Percentiles rank a stretch among this genome's conserved stretches.
phyloP scores from a whole-genome alignment of 129 eudicot species.

The Pittosporum tobira region DNA sequence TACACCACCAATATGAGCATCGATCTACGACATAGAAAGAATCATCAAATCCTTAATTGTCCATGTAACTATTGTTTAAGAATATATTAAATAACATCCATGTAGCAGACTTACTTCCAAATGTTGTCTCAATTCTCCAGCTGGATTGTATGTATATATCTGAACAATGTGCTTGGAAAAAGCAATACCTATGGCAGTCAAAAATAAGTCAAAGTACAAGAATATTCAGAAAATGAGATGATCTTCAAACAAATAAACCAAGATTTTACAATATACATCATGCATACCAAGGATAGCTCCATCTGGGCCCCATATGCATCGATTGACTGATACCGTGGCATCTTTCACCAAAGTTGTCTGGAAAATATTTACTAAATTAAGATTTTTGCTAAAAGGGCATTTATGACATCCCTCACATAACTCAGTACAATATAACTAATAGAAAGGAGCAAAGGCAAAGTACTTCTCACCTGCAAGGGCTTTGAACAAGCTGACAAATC shows the following conservation, averaged over 20 bases:
- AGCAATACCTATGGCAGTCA: conserved; percentile 59
- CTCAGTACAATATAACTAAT: not conserved
- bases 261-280: not conserved
- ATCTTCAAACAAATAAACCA: not conserved
- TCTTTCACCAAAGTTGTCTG: conserved; percentile 74
- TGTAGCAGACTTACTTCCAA: conserved; percentile 48
- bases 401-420: not conserved
- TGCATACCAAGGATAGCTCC: conserved; percentile 70
- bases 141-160: conserved; percentile 58
- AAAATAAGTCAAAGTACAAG: conserved; percentile 4
- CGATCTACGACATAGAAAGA: conserved; percentile 44
- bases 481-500: conserved; percentile 68
- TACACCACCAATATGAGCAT: conserved; percentile 79
- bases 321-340: conserved; percentile 59
- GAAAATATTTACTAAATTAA: conserved; percentile 10
- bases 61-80: not conserved
- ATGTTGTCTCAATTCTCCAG: conserved; percentile 62
- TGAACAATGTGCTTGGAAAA: conserved; percentile 91
- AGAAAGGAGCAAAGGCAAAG: conserved; percentile 1
- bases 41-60: not conserved
- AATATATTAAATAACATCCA: not conserved
- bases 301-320: conserved; percentile 91
- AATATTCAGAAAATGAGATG: not conserved
- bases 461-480: conserved; percentile 63
- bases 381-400: not conserved